Percentiles rank a stretch among this genome's conserved stretches.
phyloP scores from a whole-genome alignment of 176 grass and related monocot species.

The Bonia amplexicaulis region DNA sequence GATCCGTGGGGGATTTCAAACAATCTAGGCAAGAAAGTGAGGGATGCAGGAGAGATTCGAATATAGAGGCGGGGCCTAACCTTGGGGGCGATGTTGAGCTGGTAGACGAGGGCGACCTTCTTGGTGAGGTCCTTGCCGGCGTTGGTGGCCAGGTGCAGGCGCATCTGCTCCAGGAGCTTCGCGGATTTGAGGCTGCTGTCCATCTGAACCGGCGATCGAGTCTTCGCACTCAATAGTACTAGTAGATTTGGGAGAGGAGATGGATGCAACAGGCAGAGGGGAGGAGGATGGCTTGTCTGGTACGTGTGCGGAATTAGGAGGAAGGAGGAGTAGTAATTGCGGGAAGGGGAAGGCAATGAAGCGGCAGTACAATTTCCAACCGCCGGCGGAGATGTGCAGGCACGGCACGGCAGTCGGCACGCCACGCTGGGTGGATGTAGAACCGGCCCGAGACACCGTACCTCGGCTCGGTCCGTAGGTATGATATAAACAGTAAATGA shows the following conservation, averaged over 20 bases:
- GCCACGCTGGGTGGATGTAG: not conserved
- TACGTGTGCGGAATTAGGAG: not conserved
- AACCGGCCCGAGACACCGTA: too few relatives aligned
- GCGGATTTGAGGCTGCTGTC: constrained; percentile 67
- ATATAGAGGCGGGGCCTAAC: not conserved
- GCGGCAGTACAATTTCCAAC: not conserved
- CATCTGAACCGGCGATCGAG: constrained; percentile 28
- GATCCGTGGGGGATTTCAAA: not conserved
- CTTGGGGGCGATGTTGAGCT: constrained; percentile 78
- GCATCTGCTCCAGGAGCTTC: constrained; percentile 67
- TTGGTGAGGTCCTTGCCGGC: constrained; percentile 69
- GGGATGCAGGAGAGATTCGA: not conserved
- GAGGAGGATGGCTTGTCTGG: not conserved
- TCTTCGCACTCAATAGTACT: not conserved
- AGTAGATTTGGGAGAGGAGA: not conserved
- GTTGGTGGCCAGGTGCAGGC: constrained; percentile 58
- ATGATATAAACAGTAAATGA: too few relatives aligned
- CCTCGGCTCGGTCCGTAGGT: too few relatives aligned
- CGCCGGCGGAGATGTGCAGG: not conserved
- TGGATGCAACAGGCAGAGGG: not conserved
- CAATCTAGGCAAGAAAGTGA: not conserved
- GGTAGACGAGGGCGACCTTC: constrained; percentile 78
- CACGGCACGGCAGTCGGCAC: not conserved
- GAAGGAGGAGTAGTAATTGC: not conserved
- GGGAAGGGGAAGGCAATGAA: not conserved